Evolutionary conservation across 2,329 filamentous ascomycete genomes (phyloP), one percentile per base, ranked within the genome.

Genomic region (Bipolaris oryzae): DNA sequence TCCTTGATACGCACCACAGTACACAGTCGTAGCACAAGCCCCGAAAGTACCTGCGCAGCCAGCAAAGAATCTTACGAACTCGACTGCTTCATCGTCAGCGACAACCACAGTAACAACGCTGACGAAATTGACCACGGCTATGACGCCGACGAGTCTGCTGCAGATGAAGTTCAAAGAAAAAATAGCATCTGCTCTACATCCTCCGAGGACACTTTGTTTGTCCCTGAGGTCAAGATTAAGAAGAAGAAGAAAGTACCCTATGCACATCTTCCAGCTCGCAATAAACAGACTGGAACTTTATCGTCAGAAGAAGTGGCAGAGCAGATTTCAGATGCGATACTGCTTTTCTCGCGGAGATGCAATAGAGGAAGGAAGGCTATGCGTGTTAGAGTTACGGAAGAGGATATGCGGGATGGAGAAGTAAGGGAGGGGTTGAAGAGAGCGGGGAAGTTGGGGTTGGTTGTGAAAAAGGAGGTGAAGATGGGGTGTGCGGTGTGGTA

Each of bases 311-410:
- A 64, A 0, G 51, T 63, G 5, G 56, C 52, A 7, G 65, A 68
- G 37, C 58, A 63, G 5, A 62, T 68, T 16, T 49, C 54, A 18
- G 65, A 66, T 48, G 62, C 60, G 0, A 13, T 68, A 3, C 31
- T 55, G 7, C 38, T 65, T 9, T 66, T 65, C 37, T 58, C 55
- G 7, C 49, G 63, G 7, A 50, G 63, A 2, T 63, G 60, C 34
- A 64, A 66, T 47, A 35, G 55, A 10, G 33, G 50, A 9, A 15
- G 38, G 4, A 23, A 46, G n/a, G 56, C 61, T 1, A 7, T 63
- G 9, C 2, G 16, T 47, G 13, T 20, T 68, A 18, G 46, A 16
- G 28, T 66, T 11, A 9, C 20, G 6, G 16, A 13, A 2, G n/a
- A 28, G 15, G 18, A 41, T n/a, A 31, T 33, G 35, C 3, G 5